Conservation (phyloP, 331 rosid genomes). For the Quercus lobata region DNA sequence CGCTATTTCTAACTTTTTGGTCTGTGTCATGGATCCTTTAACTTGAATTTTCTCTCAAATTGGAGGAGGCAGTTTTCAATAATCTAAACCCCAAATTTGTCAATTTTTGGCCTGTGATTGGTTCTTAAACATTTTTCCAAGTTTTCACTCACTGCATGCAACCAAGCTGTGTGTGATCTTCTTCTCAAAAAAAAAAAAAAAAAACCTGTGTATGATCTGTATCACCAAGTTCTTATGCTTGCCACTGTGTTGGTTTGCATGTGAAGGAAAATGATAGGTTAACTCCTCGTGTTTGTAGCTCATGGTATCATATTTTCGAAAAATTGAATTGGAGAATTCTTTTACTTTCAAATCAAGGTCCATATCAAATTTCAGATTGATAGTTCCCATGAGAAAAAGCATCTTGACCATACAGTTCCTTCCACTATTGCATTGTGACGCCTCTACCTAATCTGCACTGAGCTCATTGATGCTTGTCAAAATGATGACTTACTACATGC, state of each 20-base stretch:
- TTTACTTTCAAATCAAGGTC: background rate
- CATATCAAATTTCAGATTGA: background rate
- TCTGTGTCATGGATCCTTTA: background rate
- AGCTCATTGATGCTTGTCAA: background rate
- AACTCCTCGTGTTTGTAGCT: background rate
- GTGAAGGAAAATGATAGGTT: background rate
- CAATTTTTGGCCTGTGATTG: background rate
- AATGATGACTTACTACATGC: background rate
- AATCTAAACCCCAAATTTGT: background rate
- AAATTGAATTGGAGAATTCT: background rate
- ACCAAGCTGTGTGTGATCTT: background rate
- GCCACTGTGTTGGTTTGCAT: background rate
- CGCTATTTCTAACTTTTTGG: background rate
- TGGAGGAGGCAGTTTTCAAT: background rate
- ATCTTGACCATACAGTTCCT: background rate
- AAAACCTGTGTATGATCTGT: background rate
- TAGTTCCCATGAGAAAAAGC: background rate
- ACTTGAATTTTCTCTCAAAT: background rate
- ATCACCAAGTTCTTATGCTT: background rate
- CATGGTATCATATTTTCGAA: background rate
- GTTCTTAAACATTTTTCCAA: background rate
- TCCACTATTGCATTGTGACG: background rate
- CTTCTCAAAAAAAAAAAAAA: no score
- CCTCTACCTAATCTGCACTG: background rate
- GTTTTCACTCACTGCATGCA: background rate